These are phyloP conservation scores for Arthromyces matolae DNA, from an alignment of 768 basidiomycete genomes.

Conservation along the genomic window DNA sequence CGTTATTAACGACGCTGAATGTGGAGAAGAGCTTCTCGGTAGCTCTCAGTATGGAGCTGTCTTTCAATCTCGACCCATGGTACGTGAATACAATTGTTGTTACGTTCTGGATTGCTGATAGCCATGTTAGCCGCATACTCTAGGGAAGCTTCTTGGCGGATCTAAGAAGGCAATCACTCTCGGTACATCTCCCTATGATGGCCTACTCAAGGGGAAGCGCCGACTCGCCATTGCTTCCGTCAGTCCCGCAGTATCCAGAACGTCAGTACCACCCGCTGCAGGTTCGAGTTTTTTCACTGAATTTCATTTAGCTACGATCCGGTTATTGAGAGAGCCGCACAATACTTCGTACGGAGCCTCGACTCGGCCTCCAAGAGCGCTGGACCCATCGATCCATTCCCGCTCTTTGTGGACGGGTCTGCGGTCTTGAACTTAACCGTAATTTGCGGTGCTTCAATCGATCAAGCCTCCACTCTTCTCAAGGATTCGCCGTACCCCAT, in stretches of 20 bases:
- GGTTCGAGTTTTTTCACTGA: neutral
- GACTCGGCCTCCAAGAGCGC: slow-evolving; percentile 2
- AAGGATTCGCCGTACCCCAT: slow-evolving; percentile 15
- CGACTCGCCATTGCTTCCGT: slow-evolving; percentile 17
- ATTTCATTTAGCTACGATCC: slow-evolving; percentile 8
- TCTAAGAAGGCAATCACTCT: slow-evolving; percentile 15
- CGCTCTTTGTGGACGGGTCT: slow-evolving; percentile 12
- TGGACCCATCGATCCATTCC: slow-evolving; percentile 10
- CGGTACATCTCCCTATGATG: slow-evolving; percentile 15
- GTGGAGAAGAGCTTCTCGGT: slow-evolving; percentile 14
- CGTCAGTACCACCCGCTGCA: neutral
- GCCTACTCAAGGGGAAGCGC: slow-evolving; percentile 13
- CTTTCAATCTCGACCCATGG: slow-evolving; percentile 16
- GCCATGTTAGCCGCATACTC: slow-evolving; percentile 7
- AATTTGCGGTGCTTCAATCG: slow-evolving; percentile 11
- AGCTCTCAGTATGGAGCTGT: slow-evolving; percentile 12
- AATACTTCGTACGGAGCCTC: slow-evolving; percentile 11
- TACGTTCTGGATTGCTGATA: neutral
- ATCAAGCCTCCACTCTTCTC: slow-evolving; percentile 10
- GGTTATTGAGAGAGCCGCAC: slow-evolving; percentile 13
- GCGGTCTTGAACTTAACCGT: slow-evolving; percentile 11
- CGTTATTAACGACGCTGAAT: slow-evolving; percentile 13
- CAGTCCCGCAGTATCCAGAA: slow-evolving; percentile 13
- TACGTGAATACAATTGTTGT: neutral
- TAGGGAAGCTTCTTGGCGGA: slow-evolving; percentile 7